Evolutionary conservation across 129 eudicot species (phyloP), one percentile per base, ranked within the genome.

Genomic region (Escallonia rubra): DNA sequence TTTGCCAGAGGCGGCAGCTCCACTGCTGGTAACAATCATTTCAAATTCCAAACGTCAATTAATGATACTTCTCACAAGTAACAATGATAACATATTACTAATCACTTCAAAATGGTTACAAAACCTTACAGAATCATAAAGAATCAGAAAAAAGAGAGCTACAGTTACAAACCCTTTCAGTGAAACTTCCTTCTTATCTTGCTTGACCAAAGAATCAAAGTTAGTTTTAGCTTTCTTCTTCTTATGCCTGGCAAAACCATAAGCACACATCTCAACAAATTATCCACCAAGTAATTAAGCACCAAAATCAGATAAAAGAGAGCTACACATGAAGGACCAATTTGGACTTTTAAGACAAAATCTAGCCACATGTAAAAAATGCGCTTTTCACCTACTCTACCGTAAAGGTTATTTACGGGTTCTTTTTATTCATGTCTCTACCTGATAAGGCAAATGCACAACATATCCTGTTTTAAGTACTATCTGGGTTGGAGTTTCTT

Each of bases 171-270:
- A 88, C 96, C 82, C 73, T 66, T 81, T 87, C 43, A 79, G 59
- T 40, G 89, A 74, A 69, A 23, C 77, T 38, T 79, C 85, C 57
- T 39, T 65, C 68, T 69, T 79, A 3, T 74, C 83, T 40, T 73
- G 80, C 57, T 84, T 80, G 4, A 63, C 71, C 14, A 75, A 63
- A 1, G 74, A 51, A 63, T 74, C 83, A 43, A 75, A 45, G 74
- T 72, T 81, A 7, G 79, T 73, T 73, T 78, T 83, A 23, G 82
- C 83, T 78, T 80, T 88, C 83, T 84, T 88, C 72, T 61, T 79
- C 65, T 69, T 83, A 68, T 65, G 85, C 77, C 96, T 88, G 86
- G 47, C 63, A 39, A 58, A 15, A 57, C 41, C 14, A 68, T 58
- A 34, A 59, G 46, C 58, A 49, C 47, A 0, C 34, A 23, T 23